Base-by-base conservation (phyloP, 768 basidiomycete genomes). In the Lyophyllum decastes region DNA sequence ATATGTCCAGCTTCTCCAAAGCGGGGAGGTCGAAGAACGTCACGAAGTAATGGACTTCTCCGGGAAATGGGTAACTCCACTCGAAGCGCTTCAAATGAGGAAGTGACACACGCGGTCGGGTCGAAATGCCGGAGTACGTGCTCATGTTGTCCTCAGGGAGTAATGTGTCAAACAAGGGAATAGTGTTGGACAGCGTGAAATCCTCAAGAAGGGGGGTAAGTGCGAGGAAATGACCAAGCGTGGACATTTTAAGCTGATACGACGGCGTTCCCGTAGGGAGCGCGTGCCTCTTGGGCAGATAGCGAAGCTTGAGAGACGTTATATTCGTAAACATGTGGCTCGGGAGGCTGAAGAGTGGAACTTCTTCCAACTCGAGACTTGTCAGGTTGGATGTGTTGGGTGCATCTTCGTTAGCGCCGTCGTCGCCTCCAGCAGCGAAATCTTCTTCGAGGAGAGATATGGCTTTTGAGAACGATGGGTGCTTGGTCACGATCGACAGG, bases 11-110 rank as follows among this genome's bases (percentile, higher is more conserved):
- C 8, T 44, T 50, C 41, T 51, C 48, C 10, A 41, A 24, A 12
- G 49, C 55, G 43, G 81, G 80, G 12, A 72, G 58, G 41, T 63
- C 57, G 53, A 82, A 56, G 60, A 81, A 72, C 21, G 76, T 74
- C 58, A 83, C 65, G 45, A 84, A 71, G 27, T 73, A 68, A 51
- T 76, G 73, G 45, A 82, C 62, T 49, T 80, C 81, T 35, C 64
- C 68, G 46, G 74, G 66, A 49, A 70, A 76, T 17, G 79, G 79
- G 57, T 73, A 78, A 45, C 73, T 78, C 80, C 82, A 83, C 30
- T 79, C 77, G 44, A 85, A 64, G n/a, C 61, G 67, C 51, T 72
- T 78, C 55, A 84, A 65, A 54, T 73, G 70, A 4, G 63, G 66
- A 33, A 84, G 72, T 50, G 67, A 68, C 50, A 78, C 64, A 65